phyloP scores from a whole-genome alignment of 2,329 filamentous ascomycete species.

The Neopestalotiopsis sp. region DNA sequence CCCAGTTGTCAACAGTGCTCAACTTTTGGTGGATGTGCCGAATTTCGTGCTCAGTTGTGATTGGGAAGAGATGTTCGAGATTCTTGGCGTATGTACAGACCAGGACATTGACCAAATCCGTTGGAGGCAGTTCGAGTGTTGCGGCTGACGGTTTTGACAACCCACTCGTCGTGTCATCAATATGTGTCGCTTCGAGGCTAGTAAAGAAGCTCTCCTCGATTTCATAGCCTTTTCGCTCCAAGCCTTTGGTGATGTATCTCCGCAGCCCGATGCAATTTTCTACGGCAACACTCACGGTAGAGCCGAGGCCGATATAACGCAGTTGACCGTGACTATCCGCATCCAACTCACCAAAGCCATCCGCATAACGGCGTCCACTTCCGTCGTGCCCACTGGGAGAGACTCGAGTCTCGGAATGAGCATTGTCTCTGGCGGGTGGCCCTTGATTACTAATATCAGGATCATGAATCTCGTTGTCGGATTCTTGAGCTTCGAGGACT shows the following conservation, averaged over 20 bases:
- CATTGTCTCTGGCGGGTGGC: not conserved
- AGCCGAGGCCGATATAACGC: conserved; percentile 2
- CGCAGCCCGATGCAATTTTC: conserved; percentile 10
- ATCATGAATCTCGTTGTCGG: not conserved
- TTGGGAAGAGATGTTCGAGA: not conserved
- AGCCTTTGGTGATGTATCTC: conserved; percentile 3
- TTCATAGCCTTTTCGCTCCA: not conserved
- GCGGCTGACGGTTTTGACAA: no score
- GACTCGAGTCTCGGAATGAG: not conserved
- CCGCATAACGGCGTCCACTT: conserved; percentile 3
- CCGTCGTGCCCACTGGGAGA: not conserved
- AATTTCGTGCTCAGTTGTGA: not conserved
- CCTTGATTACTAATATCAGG: not conserved
- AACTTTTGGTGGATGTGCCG: not conserved
- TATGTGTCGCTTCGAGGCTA: not conserved
- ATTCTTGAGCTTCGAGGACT: not conserved
- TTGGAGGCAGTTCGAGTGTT: not conserved
- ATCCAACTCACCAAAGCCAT: conserved; percentile 11
- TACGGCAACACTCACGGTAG: conserved; percentile 6
- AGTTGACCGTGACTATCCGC: not conserved
- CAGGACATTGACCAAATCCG: not conserved
- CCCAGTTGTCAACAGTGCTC: not conserved
- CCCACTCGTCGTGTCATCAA: not conserved
- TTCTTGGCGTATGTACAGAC: not conserved
- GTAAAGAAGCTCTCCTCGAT: conserved; percentile 4